Evolutionary conservation across 1,284 basidiomycete genomes (phyloP).

Genomic region (Sutorius eximius): DNA sequence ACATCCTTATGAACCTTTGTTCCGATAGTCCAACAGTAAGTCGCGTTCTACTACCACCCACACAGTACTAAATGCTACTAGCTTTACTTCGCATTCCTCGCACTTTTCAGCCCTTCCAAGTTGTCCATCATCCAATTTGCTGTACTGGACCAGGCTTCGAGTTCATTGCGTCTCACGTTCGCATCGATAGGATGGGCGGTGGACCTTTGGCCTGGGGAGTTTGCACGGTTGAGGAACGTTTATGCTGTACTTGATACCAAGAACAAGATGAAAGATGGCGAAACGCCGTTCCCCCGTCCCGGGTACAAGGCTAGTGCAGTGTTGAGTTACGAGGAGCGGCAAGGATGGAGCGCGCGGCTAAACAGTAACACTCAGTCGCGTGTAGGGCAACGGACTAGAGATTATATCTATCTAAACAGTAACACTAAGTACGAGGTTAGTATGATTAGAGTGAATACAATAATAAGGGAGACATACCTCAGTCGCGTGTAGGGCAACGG

Average conservation of each 20-base stretch:
- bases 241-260: constrained; percentile 17
- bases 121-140: constrained; percentile 38
- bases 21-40: constrained; percentile 36
- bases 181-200: neutral
- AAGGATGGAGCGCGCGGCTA: too few species aligned
- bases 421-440: too few species aligned
- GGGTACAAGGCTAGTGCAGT: constrained; percentile 20
- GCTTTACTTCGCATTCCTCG: constrained; percentile 39
- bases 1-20: constrained; percentile 20
- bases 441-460: too few species aligned
- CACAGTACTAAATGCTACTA: constrained; percentile 6
- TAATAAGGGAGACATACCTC: too few species aligned
- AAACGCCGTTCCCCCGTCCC: constrained; percentile 20
- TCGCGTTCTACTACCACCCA: neutral
- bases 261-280: constrained; percentile 28
- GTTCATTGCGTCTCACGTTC: constrained; percentile 26
- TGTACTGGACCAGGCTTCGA: constrained; percentile 34
- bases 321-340: too few species aligned
- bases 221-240: constrained; percentile 20
- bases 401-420: too few species aligned
- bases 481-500: too few species aligned
- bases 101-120: constrained; percentile 33
- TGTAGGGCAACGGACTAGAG: too few species aligned
- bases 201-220: constrained; percentile 9
- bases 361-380: too few species aligned